These are phyloP conservation scores for Talaromyces sp. DNA, from an alignment of 2,329 filamentous ascomycete genomes.

Conservation along the genomic window DNA sequence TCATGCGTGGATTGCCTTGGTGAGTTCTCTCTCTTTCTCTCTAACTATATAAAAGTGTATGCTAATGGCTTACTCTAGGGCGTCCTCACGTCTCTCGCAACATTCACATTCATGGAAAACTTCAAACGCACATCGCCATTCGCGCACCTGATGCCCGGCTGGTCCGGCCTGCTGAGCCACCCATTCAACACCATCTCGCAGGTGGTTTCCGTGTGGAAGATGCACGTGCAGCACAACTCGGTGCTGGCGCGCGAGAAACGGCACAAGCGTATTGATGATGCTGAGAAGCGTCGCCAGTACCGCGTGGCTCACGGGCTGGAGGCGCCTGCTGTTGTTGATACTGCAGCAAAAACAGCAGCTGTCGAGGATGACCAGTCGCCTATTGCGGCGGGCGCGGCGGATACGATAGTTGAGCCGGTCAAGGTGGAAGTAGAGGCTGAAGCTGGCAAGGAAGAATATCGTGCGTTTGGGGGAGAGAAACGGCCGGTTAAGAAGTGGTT, in stretches of 20 bases:
- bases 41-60: neutral
- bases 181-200: constrained; percentile 64
- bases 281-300: constrained; percentile 79
- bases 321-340: constrained; percentile 33
- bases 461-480: constrained; percentile 34
- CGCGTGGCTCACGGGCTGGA: constrained; percentile 80
- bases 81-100: constrained; percentile 63
- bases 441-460: constrained; percentile 18
- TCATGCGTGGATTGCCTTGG: constrained; percentile 79
- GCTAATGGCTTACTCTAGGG: constrained; percentile 39
- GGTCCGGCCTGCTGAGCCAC: constrained; percentile 62
- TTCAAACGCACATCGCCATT: constrained; percentile 76
- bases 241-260: constrained; percentile 66
- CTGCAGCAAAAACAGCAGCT: constrained; percentile 19
- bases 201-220: constrained; percentile 65
- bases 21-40: constrained; percentile 39
- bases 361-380: constrained; percentile 35
- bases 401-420: neutral
- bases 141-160: constrained; percentile 69
- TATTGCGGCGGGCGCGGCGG: constrained; percentile 30
- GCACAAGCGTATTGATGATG: constrained; percentile 71
- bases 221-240: constrained; percentile 70
- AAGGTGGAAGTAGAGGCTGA: constrained; percentile 11
- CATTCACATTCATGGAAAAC: constrained; percentile 70
- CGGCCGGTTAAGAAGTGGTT: constrained; percentile 70